Evolutionary conservation across 1,284 basidiomycete genomes (phyloP), one percentile per base, ranked within the genome.

Genomic region (Tranzscheliella williamsii): DNA sequence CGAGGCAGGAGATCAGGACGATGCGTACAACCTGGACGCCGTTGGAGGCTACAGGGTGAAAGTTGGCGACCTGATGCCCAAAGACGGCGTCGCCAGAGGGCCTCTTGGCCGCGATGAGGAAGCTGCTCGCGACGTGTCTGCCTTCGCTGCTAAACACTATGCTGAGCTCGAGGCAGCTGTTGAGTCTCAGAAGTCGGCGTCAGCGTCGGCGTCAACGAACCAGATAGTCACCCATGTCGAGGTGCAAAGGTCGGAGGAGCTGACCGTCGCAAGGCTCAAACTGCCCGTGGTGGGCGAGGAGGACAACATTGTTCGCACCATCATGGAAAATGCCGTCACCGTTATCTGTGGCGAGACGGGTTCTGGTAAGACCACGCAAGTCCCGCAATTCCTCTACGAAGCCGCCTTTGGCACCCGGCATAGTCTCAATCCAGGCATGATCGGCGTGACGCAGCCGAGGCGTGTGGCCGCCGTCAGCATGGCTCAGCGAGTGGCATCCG

Each of bases 331-430:
- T 73, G 85, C 88, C 4, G 85, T 88, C 11, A 84, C 86, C 15
- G 83, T 88, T 39, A 83, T 89, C 35, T 88, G 86, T 64, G 87
- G 87, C 78, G 87, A 88, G 78, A 99, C 95, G 5, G 95, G 95
- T 51, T 94, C 90, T 72, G 95, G 95, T 40, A 99, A 98, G 80
- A 98, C 95, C 1, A 99, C 95, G 0, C 95, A 98, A 78, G 86
- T 98, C 2, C 95, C 95, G 4, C 95, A 98, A 76, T 88, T 89
- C 79, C 78, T 89, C 11, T 88, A 89, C 69, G 95, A 99, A 79
- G 90, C 90, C n/a, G 95, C 91, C 0, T 98, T 94, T 74, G 95
- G 92, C 1, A 84, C 85, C 45, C 82, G 85, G 4, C 86, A 83
- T 15, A 89, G 89, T 73, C 88, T 93, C 43, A 95, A 97, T 78